Conservation (phyloP, 2,329 filamentous ascomycete species). For the Lachnellula hyalina region DNA sequence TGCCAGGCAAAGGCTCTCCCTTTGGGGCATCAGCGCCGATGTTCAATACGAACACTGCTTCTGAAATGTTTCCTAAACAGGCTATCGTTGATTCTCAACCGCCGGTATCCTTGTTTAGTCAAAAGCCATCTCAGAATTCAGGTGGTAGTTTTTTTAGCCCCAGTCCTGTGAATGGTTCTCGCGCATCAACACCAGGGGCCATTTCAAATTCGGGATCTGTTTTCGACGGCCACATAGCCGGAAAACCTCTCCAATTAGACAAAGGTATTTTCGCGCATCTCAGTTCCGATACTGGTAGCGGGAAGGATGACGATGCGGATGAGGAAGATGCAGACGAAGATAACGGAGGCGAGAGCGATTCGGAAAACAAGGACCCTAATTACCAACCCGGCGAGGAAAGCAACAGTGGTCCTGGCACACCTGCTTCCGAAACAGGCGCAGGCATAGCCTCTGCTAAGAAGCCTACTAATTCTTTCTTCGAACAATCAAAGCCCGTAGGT, state of each 20-base stretch:
- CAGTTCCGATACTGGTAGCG: slow-evolving; percentile 38
- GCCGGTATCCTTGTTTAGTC: slow-evolving; percentile 16
- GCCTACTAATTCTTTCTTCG: slow-evolving; percentile 8
- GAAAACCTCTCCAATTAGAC: too few species aligned
- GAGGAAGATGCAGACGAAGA: slow-evolving; percentile 40
- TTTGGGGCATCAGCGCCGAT: slow-evolving; percentile 2
- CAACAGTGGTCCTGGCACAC: slow-evolving; percentile 18
- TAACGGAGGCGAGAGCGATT: slow-evolving; percentile 40
- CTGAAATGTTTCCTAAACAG: neutral
- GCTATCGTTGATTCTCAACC: neutral
- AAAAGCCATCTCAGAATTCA: slow-evolving; percentile 36
- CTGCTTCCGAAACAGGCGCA: slow-evolving; percentile 22
- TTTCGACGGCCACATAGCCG: too few species aligned
- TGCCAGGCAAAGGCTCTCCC: slow-evolving; percentile 15
- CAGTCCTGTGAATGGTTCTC: slow-evolving; percentile 21
- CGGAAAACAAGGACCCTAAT: slow-evolving; percentile 26
- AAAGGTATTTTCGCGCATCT: slow-evolving; percentile 49
- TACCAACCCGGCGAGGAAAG: slow-evolving; percentile 17
- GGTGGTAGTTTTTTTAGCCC: slow-evolving; percentile 20
- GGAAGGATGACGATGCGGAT: slow-evolving; percentile 36
- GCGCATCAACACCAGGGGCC: slow-evolving; percentile 25
- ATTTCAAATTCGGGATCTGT: slow-evolving; percentile 16
- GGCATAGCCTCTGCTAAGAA: slow-evolving; percentile 27
- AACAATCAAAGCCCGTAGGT: slow-evolving; percentile 17
- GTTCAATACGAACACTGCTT: slow-evolving; percentile 1